phyloP scores from a whole-genome alignment of 106 monocot genomes.

The Chionographis japonica region DNA sequence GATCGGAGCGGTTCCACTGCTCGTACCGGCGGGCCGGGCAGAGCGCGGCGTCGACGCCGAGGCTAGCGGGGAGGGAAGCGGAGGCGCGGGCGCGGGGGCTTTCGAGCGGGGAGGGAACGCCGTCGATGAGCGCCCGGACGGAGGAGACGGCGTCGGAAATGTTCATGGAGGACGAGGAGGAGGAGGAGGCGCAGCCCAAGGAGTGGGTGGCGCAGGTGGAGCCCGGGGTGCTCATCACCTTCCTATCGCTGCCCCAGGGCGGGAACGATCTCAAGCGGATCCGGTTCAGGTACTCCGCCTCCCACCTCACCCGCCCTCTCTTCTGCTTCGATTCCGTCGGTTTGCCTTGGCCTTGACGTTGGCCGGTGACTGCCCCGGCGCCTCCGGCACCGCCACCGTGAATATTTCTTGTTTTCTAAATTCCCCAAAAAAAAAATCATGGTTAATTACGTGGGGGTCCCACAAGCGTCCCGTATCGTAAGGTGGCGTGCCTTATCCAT shows the following conservation, averaged over 20 bases:
- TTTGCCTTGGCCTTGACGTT: too few relatives aligned
- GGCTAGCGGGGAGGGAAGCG: neutral
- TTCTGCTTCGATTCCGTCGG: neutral
- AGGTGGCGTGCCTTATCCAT: too few relatives aligned
- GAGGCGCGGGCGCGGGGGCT: conserved; percentile 12
- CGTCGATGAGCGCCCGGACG: conserved; percentile 57
- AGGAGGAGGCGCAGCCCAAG: conserved; percentile 45
- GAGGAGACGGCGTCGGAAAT: conserved; percentile 22
- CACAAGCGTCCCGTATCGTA: too few relatives aligned
- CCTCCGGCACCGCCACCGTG: too few relatives aligned
- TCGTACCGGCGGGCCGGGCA: conserved; percentile 44
- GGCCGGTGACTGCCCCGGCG: too few relatives aligned
- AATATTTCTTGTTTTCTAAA: too few relatives aligned
- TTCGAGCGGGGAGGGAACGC: conserved; percentile 68
- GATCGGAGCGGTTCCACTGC: conserved; percentile 65
- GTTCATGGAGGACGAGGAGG: conserved; percentile 17
- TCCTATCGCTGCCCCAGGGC: conserved; percentile 61
- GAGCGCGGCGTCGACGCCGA: conserved; percentile 53
- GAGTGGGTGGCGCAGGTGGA: conserved; percentile 97
- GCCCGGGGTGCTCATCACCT: conserved; percentile 93
- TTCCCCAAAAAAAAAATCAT: too few relatives aligned
- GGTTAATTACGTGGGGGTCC: too few relatives aligned
- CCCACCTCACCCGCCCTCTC: neutral
- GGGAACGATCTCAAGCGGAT: conserved; percentile 90
- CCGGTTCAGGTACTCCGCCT: conserved; percentile 67